Conservation (phyloP, 192 early-diverging fungal genomes). For the Coemansia sp. region DNA sequence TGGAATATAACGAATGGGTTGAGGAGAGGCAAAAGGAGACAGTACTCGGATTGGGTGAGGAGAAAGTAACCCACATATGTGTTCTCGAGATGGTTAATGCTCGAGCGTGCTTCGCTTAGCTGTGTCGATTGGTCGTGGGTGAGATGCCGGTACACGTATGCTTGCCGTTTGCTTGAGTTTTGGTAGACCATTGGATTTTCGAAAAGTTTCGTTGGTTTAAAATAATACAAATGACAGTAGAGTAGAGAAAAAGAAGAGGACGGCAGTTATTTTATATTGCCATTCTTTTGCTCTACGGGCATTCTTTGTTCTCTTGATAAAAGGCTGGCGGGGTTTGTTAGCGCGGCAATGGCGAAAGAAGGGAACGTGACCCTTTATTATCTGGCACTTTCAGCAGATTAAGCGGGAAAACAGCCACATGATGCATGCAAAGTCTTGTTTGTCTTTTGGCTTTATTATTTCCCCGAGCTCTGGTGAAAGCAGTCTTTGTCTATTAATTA, state of each 20-base stretch:
- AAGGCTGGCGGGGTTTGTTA: too few relatives aligned
- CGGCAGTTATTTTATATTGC: background rate
- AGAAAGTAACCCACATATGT: conserved; percentile 23
- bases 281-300: background rate
- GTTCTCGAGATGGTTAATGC: conserved; percentile 25
- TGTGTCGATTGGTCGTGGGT: conserved; percentile 13
- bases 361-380: too few relatives aligned
- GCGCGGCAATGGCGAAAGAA: too few relatives aligned
- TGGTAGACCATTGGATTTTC: conserved; percentile 7
- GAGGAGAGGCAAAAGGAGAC: conserved; percentile 36
- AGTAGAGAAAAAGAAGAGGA: background rate
- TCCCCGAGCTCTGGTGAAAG: too few relatives aligned
- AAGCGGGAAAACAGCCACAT: too few relatives aligned
- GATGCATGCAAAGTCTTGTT: too few relatives aligned
- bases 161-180: background rate
- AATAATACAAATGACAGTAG: background rate
- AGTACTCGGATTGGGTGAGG: conserved; percentile 38
- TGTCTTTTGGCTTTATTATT: too few relatives aligned
- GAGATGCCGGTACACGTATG: conserved; percentile 27
- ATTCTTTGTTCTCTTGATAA: conserved; percentile 1
- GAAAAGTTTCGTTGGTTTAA: background rate
- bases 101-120: conserved; percentile 18
- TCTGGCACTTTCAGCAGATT: too few relatives aligned
- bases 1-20: conserved; percentile 37
- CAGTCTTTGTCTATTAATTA: too few relatives aligned